These are phyloP conservation scores for Vachellia collinsii DNA, from an alignment of 306 rosid genomes.

Conservation along the genomic window DNA sequence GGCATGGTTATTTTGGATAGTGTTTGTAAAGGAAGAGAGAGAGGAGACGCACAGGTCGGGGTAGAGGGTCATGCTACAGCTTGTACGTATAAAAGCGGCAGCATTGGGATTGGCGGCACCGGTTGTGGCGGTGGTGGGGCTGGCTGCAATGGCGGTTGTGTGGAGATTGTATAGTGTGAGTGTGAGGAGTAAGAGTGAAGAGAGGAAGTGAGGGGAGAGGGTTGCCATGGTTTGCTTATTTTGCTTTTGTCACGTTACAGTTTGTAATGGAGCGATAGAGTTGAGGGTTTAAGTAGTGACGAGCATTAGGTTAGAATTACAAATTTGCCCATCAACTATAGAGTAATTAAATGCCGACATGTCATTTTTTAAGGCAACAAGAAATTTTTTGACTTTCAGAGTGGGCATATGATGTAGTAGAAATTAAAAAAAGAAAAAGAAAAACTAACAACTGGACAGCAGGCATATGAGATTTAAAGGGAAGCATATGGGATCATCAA, in stretches of 20 bases:
- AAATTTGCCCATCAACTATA: background rate
- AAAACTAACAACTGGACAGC: background rate
- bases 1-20: constrained; percentile 48
- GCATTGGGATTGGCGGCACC: background rate
- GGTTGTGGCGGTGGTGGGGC: background rate
- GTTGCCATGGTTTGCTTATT: background rate
- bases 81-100: constrained; percentile 61
- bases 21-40: constrained; percentile 57
- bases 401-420: background rate
- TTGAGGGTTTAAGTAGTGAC: background rate
- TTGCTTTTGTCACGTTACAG: background rate
- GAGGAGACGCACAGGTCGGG: constrained; percentile 67
- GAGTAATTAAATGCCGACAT: background rate
- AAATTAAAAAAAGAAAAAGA: no score
- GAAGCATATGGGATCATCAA: background rate
- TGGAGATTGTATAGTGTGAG: background rate
- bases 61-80: constrained; percentile 62
- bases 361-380: background rate
- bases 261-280: background rate
- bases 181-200: background rate
- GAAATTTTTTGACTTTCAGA: background rate
- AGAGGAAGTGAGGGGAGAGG: background rate
- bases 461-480: background rate
- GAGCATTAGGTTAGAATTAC: background rate
- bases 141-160: background rate